Evolutionary conservation across 225 moss, liverwort and hornwort genomes (phyloP), one percentile per base, ranked within the genome.

Genomic region (Takakia lepidozioides): DNA sequence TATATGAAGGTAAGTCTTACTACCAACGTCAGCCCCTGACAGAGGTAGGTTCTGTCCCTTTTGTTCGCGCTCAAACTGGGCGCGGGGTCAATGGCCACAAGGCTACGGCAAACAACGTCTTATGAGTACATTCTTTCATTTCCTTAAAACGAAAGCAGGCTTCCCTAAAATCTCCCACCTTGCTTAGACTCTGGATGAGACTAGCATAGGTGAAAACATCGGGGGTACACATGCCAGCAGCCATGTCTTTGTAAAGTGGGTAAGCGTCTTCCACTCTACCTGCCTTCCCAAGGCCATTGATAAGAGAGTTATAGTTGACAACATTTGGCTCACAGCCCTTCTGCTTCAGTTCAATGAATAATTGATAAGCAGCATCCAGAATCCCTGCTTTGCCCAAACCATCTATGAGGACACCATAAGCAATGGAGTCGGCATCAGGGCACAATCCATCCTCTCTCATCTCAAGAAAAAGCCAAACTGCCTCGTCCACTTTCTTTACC

Each of bases 381-480:
- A 26, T 54, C 4, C 54, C 54, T 11, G 54, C 54, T 27, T 54
- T 54, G 39, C 54, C 54, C 27, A 54, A 41, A 39, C 54, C 27
- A 4, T 54, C 54, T 39, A 54, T 54, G 27, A 54, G 54, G 17
- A 54, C 42, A 29, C 54, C 42, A 19, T 54, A 54, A 11, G 54
- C 54, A 40, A 54, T 54, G 27, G 54, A 54, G 42, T 54, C 54
- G 19, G 42, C 54, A 54, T 54, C 54, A 3, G 54, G 54, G 41
- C 54, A 22, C 3, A 27, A 14, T 2, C 41, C 54, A 5, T 9
- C n/a, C 25, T 54, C 27, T 41, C 27, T 14, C 54, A 54, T 41
- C 16, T 54, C 54, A 28, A 43, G 17, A 42, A 54, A 54, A 2
- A 54, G 27, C 6, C 15, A 5, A 13, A 18, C 11, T 3, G 54